Evolutionary conservation across 768 basidiomycete species (phyloP).

Genomic region (Strobilomyces echinocephalus): DNA sequence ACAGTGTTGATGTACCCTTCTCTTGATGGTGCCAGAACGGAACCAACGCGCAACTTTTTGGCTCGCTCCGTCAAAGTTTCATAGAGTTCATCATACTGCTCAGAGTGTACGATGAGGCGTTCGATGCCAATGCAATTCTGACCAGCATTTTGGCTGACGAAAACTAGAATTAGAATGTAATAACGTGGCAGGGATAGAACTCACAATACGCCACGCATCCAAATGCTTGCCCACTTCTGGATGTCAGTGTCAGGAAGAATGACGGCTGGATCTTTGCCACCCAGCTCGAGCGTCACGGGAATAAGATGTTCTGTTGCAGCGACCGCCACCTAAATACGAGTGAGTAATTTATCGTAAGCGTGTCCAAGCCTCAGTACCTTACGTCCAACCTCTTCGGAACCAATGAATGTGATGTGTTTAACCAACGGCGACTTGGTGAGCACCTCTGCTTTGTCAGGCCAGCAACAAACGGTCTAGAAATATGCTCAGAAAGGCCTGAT

Average conservation of each 20-base stretch:
- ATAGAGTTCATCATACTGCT: slow-evolving; percentile 73
- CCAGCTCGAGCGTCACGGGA: slow-evolving; percentile 90
- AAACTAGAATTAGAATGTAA: neutral
- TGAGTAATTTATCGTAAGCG: neutral
- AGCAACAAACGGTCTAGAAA: slow-evolving; percentile 72
- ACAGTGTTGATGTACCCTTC: slow-evolving; percentile 69
- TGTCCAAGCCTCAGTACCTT: slow-evolving; percentile 41
- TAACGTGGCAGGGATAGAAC: slow-evolving; percentile 28
- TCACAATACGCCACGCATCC: slow-evolving; percentile 91
- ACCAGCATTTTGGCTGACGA: slow-evolving; percentile 76
- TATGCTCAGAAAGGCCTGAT: slow-evolving; percentile 5
- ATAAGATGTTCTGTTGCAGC: slow-evolving; percentile 85
- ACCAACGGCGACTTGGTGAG: slow-evolving; percentile 76
- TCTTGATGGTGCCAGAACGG: slow-evolving; percentile 59
- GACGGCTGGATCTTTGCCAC: slow-evolving; percentile 92
- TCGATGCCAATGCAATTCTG: slow-evolving; percentile 99
- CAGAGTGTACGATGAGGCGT: slow-evolving; percentile 78
- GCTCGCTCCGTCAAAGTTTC: slow-evolving; percentile 60
- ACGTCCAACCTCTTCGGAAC: slow-evolving; percentile 73
- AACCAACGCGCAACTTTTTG: slow-evolving; percentile 68
- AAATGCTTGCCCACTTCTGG: slow-evolving; percentile 70
- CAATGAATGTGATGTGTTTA: slow-evolving; percentile 94
- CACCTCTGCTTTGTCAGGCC: slow-evolving; percentile 79
- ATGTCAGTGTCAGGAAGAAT: slow-evolving; percentile 84
- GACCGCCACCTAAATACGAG: slow-evolving; percentile 57